Evolutionary conservation across 2,329 filamentous ascomycete genomes (phyloP), one percentile per base, ranked within the genome.

Genomic region (Ophiosphaerella narmari): DNA sequence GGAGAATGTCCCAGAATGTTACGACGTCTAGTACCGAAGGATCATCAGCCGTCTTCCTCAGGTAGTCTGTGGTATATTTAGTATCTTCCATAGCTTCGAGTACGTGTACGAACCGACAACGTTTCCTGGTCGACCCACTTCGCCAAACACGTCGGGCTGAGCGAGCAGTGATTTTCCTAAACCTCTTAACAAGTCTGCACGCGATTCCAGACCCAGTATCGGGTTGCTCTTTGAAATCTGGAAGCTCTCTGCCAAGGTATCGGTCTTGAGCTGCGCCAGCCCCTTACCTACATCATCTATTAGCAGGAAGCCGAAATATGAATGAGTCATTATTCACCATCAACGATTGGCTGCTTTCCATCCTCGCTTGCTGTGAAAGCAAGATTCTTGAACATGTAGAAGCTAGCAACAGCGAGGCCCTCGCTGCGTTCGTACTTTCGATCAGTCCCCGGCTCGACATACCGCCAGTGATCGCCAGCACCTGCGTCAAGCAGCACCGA

Each of bases 311-410:
- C 5, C 12, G 34, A 11, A 3, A 35, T 5, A 11, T 24, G 18
- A 23, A 11, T 8, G 29, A 36, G 11, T 13, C 3, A 52, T 86
- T 88, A 75, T 97, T 90, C 29, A 97, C 93, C 73, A 46, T 68
- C 64, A 16, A 68, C 65, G 36, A 60, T 93, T 89, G 67, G 85
- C 87, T 48, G 89, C 89, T 74, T 95, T 87, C 49, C 76, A 79
- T 7, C 83, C 78, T 70, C 91, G 83, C 70, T 90, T 87, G 52
- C 90, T 92, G 75, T 96, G 95, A 46, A 91, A 63, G 31, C 92
- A 90, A 32, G 82, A 12, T 48, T 79, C 75, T 95, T 96, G 80
- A 96, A 97, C 91, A 97, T 96, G 62, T 96, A 91, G 60, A 87
- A 66, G 68, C 83, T 86, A 18, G 85, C 85, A 8, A 87, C 86